Percentiles rank a stretch among this genome's conserved stretches.
phyloP scores from a whole-genome alignment of 208 protist genomes.

The Endotrypanum monterogeii region DNA sequence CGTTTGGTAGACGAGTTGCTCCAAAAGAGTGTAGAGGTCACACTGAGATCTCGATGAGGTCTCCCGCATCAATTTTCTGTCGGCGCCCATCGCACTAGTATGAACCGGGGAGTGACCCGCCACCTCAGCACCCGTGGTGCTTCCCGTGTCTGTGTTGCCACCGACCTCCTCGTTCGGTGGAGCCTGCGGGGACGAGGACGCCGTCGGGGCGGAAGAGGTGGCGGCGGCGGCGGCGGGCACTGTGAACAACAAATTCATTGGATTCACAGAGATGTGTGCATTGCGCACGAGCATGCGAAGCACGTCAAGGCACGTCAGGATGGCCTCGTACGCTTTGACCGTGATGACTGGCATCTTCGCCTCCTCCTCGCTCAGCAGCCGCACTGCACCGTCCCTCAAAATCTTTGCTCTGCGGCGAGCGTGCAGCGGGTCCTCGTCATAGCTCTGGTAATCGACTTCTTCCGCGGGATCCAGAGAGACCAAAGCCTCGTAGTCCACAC shows the following conservation, averaged over 20 bases:
- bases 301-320: conserved; percentile 55
- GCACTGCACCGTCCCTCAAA: conserved; percentile 4
- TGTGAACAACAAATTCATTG: conserved; percentile 26
- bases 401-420: not conserved
- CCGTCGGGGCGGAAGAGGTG: not conserved
- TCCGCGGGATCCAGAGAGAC: not conserved
- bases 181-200: conserved; percentile 1
- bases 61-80: not conserved
- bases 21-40: conserved; percentile 63
- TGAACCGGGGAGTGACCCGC: not conserved
- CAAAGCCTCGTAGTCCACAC: conserved; percentile 30
- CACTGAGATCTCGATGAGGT: conserved; percentile 19
- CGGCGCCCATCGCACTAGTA: not conserved
- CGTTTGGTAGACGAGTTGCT: conserved; percentile 55
- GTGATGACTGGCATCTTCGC: conserved; percentile 32
- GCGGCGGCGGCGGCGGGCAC: conserved; percentile 1
- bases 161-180: not conserved
- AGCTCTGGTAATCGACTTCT: not conserved
- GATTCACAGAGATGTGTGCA: conserved; percentile 32
- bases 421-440: not conserved
- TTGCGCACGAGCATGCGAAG: conserved; percentile 47
- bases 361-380: conserved; percentile 10
- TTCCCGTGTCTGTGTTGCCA: too few relatives aligned
- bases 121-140: not conserved
- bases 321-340: conserved; percentile 48